Conservation (phyloP, 495 filamentous ascomycete species). For the Daldinia concentrica region DNA sequence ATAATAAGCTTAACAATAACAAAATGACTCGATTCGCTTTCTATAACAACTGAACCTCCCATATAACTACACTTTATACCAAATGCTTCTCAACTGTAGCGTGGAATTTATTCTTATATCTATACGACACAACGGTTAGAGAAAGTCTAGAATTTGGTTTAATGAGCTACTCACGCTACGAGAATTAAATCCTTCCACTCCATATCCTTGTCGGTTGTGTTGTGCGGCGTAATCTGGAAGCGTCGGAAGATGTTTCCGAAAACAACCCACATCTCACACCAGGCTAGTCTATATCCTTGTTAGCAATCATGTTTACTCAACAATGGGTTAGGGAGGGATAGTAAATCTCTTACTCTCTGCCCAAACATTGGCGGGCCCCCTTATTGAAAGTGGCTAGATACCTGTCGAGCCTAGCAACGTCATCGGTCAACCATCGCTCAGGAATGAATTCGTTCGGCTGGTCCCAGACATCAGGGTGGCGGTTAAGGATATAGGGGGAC, state of each 20-base stretch:
- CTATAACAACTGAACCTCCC: background rate
- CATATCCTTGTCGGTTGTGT: conserved; percentile 6
- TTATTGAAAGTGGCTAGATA: conserved; percentile 3
- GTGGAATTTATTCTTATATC: background rate
- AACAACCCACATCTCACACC: conserved; percentile 8
- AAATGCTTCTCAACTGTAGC: background rate
- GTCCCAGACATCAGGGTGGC: background rate
- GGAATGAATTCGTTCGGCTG: background rate
- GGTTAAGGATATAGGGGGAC: conserved; percentile 6
- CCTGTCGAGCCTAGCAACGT: conserved; percentile 1
- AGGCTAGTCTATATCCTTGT: conserved; percentile 5
- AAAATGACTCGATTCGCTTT: no score
- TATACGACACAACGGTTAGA: background rate
- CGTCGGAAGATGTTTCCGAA: conserved; percentile 12
- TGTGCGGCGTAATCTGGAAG: conserved; percentile 5
- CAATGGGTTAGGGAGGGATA: background rate
- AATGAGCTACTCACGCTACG: background rate
- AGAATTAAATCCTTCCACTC: conserved; percentile 11
- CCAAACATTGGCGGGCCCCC: conserved; percentile 3
- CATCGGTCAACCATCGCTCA: background rate
- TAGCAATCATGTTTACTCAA: background rate
- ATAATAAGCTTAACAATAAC: no score
- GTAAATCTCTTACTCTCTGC: conserved; percentile 10
- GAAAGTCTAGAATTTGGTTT: no score
- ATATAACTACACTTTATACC: background rate